Base-by-base conservation (phyloP, 345 rosid species). In the Excoecaria cochinchinensis region DNA sequence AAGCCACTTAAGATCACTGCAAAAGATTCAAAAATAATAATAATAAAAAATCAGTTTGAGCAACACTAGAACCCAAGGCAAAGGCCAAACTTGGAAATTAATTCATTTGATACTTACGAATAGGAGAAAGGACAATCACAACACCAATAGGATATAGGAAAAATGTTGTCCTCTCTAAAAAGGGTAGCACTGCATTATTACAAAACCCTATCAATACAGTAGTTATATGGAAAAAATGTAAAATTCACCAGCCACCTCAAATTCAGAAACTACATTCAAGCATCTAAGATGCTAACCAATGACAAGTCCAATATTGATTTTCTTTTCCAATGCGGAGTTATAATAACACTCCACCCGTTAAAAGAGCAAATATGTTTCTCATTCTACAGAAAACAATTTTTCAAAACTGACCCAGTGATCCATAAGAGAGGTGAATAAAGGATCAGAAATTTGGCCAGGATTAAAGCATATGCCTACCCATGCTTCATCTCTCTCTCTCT, bases 1-100 rank as follows among this genome's bases (percentile, higher is more conserved):
- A 93, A 92, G 81, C 99, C 98, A 60, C 94, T 87, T 80, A 96
- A 84, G 76, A 91, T 90, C 85, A 93, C 99, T 95, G 97, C 85
- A 89, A 50, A 72, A 24, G 17, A 51, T 42, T 67, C 39, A 24
- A 39, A 21, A n/a, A 44, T 68, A 55, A 11, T 68, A 25, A 11
- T 25, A 15, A 11, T 38, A 40, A 53, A 71, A 46, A 2, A n/a
- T 38, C 16, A 48, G 19, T n/a, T 53, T 17, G 16, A 55, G 52
- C 51, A n/a, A 60, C 19, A 36, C 40, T 10, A 55, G 60, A 69
- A 74, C 2, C 17, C 0, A 19, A 74, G 68, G 55, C 7, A 11
- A 71, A 52, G 50, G 22, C 24, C 62, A 5, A 5, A 67, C 24
- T 19, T 60, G 12, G 76, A 62, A 70, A 47, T 50, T 22, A 55